Conservation (phyloP, 2,329 filamentous ascomycete species). For the Podosphaera aphanis region DNA sequence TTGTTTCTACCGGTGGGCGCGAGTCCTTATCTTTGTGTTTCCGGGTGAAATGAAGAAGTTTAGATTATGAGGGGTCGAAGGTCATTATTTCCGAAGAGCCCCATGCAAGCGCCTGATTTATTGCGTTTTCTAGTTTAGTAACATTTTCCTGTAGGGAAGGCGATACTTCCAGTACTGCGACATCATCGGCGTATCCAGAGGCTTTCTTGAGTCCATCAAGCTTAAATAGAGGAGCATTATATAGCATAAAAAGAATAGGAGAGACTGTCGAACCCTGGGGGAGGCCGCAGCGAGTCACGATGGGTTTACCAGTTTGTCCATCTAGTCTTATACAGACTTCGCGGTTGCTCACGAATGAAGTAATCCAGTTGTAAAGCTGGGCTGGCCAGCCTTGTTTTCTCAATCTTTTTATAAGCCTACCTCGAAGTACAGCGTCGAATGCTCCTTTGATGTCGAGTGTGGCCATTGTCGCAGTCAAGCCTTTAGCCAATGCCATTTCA, state of each 20-base stretch:
- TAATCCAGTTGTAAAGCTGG: not conserved
- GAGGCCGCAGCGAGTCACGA: not conserved
- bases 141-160: not conserved
- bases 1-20: not conserved
- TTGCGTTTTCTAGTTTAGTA: not conserved
- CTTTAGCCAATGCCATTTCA: not conserved
- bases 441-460: not conserved
- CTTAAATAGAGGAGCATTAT: not conserved
- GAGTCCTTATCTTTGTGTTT: not conserved
- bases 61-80: not conserved
- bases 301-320: not conserved
- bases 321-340: not conserved
- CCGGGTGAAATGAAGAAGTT: not conserved
- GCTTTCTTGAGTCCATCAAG: too few species aligned
- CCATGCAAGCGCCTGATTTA: not conserved
- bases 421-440: not conserved
- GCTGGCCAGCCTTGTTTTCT: not conserved
- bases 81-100: not conserved
- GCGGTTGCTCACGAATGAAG: not conserved
- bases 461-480: not conserved
- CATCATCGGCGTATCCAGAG: too few species aligned
- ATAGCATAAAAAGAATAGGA: not conserved
- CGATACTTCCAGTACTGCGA: not conserved
- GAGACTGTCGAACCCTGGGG: not conserved
- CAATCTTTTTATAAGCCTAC: not conserved